Conservation (phyloP, 306 rosid genomes). For the Malus sylvestris region DNA sequence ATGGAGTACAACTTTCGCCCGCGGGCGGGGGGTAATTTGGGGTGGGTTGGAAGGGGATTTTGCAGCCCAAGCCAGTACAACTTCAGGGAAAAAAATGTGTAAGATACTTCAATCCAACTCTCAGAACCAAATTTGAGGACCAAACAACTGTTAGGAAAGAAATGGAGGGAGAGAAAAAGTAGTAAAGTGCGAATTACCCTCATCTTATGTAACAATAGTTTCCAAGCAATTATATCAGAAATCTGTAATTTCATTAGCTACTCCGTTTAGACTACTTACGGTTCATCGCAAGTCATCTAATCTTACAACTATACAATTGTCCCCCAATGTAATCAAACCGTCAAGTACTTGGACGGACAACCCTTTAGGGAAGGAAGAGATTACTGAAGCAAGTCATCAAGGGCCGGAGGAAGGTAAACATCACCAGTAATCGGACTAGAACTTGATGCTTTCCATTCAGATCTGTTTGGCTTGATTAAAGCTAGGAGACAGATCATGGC, state of each 20-base stretch:
- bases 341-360: not conserved
- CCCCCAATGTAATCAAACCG: not conserved
- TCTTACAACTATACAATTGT: not conserved
- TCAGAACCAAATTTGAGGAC: no score
- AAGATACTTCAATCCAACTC: no score
- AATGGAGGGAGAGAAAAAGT: no score
- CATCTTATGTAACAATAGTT: not conserved
- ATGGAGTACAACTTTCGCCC: no score
- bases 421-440: not conserved
- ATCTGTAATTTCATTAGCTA: not conserved
- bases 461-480: not conserved
- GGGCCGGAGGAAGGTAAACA: not conserved
- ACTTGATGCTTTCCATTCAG: not conserved
- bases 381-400: not conserved
- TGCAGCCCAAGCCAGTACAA: no score
- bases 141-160: no score
- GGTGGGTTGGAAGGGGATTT: no score
- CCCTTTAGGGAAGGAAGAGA: not conserved
- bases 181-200: not conserved
- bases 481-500: not conserved
- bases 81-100: no score
- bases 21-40: no score
- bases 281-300: not conserved
- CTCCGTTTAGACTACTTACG: not conserved
- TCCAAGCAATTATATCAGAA: not conserved